Evolutionary conservation across 176 grass and related monocot species (phyloP).

Genomic region (Avena eriantha): DNA sequence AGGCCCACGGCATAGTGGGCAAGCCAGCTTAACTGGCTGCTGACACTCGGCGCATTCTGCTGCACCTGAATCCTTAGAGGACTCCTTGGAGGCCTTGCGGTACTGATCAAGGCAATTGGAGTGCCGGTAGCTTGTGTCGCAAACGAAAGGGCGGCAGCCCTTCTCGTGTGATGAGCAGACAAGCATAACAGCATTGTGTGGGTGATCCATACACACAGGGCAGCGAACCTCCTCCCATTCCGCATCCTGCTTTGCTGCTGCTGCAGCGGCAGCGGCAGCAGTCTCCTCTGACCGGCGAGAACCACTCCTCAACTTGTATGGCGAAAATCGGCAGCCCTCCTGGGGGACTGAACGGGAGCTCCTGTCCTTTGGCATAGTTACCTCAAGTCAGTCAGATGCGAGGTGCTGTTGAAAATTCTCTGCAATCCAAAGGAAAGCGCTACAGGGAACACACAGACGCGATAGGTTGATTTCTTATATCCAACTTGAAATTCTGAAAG

Average conservation of each 20-base stretch:
- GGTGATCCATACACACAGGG: slow-evolving; percentile 95
- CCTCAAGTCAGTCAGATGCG: slow-evolving; percentile 49
- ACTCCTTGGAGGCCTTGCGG: slow-evolving; percentile 64
- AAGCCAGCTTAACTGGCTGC: slow-evolving; percentile 46
- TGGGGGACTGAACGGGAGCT: slow-evolving; percentile 48
- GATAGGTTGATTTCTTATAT: slow-evolving; percentile 55
- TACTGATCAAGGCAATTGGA: slow-evolving; percentile 90
- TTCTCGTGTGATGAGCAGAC: slow-evolving; percentile 75
- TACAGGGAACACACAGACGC: slow-evolving; percentile 37
- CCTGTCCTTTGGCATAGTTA: slow-evolving; percentile 84
- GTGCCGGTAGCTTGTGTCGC: slow-evolving; percentile 71
- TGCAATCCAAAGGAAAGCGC: slow-evolving; percentile 49
- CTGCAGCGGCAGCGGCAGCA: neutral
- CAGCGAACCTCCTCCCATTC: slow-evolving; percentile 83
- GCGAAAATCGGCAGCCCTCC: slow-evolving; percentile 10
- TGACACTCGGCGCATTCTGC: slow-evolving; percentile 45
- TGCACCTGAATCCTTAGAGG: slow-evolving; percentile 49
- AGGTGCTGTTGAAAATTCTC: slow-evolving; percentile 12
- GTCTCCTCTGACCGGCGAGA: slow-evolving; percentile 45
- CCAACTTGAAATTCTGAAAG: slow-evolving; percentile 64
- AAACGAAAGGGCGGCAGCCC: slow-evolving; percentile 88
- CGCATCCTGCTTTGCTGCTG: slow-evolving; percentile 41
- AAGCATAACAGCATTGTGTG: slow-evolving; percentile 84
- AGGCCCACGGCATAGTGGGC: slow-evolving; percentile 73
- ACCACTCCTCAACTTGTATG: slow-evolving; percentile 37